Evolutionary conservation across 768 basidiomycete genomes (phyloP).

Genomic region (Lactifluus pinguis): DNA sequence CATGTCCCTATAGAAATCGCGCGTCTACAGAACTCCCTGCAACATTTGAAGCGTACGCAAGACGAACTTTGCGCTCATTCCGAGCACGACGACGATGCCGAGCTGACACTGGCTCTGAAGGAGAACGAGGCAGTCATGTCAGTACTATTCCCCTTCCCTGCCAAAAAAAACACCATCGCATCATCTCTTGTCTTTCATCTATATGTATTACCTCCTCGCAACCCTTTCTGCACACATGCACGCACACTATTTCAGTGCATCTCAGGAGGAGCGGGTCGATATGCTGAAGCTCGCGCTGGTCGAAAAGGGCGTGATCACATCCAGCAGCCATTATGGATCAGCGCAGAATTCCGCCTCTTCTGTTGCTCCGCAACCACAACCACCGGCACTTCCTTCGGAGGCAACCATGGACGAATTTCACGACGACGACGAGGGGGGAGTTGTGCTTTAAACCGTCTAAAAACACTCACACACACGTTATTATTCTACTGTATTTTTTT

Average conservation of each 20-base stretch:
- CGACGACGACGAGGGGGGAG: slow-evolving; percentile 2
- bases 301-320: slow-evolving; percentile 43
- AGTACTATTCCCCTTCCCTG: slow-evolving; percentile 16
- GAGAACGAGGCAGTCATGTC: slow-evolving; percentile 74
- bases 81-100: slow-evolving; percentile 36
- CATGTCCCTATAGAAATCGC: slow-evolving; percentile 49
- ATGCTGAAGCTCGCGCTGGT: slow-evolving; percentile 57
- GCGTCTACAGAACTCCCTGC: slow-evolving; percentile 63
- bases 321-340: slow-evolving; percentile 37
- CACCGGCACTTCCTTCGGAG: neutral
- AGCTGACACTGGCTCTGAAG: slow-evolving; percentile 48
- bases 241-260: slow-evolving; percentile 38
- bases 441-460: slow-evolving; percentile 5
- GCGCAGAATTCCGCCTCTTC: neutral
- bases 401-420: neutral
- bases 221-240: no score
- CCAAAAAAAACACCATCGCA: neutral
- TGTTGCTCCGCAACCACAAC: neutral
- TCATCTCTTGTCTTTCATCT: neutral
- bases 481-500: neutral
- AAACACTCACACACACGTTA: neutral
- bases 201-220: no score
- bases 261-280: slow-evolving; percentile 66
- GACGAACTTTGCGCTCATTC: slow-evolving; percentile 41
- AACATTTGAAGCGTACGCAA: slow-evolving; percentile 56